Evolutionary conservation across 768 basidiomycete species (phyloP), one percentile per base, ranked within the genome.

Genomic region (Sarcomyxa edulis): DNA sequence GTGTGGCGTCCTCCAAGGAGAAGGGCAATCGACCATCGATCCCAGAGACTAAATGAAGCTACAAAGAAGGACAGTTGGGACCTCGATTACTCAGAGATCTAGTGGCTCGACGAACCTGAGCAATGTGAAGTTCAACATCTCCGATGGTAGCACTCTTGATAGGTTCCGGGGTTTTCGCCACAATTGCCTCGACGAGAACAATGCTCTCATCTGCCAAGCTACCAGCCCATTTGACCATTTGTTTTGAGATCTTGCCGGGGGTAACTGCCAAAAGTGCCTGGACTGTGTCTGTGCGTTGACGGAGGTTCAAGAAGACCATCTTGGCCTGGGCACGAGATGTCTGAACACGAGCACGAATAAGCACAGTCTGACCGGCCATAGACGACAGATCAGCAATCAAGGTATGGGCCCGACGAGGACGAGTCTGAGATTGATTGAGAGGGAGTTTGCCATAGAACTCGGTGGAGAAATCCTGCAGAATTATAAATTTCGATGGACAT

Each of bases 151-250:
- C 90, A 48, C 89, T 91, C 68, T 95, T 95, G 64, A 99, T 88
- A n/a, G 68, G 71, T 52, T 87, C 86, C 1, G 78, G 81, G 23
- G 83, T 78, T 59, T 78, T 83, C 57, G 81, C 77, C 29, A 94
- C 85, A 37, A 69, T 53, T 26, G 92, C 95, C 61, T 93, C 84
- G 5, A 95, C 84, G 16, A 94, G 76, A 5, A 98, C 84, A 52
- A 99, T 93, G 42, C 84, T 88, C 66, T 99, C 96, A 51, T 76
- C 76, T 19, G 82, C 68, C 35, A 98, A 64, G 18, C 76, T 56
- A 14, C 81, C 80, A 12, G 83, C 77, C 85, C 87, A 98, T 62
- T 92, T 96, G 26, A 92, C 78, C 96, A 99, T 99, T 58, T 95
- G 93, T 64, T 94, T 97, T 45, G 90, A 94, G 19, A 98, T 73